Evolutionary conservation across 371 early-diverging fungal genomes (phyloP).

Genomic region (Mucor racemosus): DNA sequence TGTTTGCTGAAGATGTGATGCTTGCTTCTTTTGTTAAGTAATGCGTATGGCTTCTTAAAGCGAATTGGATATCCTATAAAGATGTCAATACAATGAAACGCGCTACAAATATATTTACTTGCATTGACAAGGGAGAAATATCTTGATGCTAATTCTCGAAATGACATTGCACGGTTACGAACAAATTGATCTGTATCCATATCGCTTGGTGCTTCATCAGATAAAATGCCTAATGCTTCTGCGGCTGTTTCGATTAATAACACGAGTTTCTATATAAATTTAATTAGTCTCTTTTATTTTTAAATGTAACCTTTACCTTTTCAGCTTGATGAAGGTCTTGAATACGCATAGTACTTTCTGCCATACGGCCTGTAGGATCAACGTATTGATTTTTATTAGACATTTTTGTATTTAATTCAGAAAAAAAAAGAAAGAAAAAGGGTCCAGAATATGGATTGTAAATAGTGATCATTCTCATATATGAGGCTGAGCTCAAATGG

Average conservation of each 20-base stretch:
- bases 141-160: constrained; percentile 38
- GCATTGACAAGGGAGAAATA: constrained; percentile 54
- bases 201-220: constrained; percentile 39
- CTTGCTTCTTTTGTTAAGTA: constrained; percentile 43
- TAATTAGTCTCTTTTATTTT: not conserved
- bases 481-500: not conserved
- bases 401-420: constrained; percentile 1
- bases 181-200: constrained; percentile 36
- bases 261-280: constrained; percentile 42
- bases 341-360: constrained; percentile 51
- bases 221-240: constrained; percentile 41
- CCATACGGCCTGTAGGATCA: constrained; percentile 30
- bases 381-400: constrained; percentile 12
- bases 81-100: not conserved
- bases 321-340: constrained; percentile 48
- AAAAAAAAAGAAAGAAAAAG: not conserved
- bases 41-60: constrained; percentile 44
- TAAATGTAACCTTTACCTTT: constrained; percentile 28
- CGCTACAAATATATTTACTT: constrained; percentile 1
- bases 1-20: constrained; percentile 40
- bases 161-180: constrained; percentile 29
- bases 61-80: constrained; percentile 46
- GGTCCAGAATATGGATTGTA: not conserved
- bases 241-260: constrained; percentile 48
- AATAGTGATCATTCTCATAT: not conserved